Conservation (phyloP, 1,284 basidiomycete species). For the Ustilago shanxiensis region DNA sequence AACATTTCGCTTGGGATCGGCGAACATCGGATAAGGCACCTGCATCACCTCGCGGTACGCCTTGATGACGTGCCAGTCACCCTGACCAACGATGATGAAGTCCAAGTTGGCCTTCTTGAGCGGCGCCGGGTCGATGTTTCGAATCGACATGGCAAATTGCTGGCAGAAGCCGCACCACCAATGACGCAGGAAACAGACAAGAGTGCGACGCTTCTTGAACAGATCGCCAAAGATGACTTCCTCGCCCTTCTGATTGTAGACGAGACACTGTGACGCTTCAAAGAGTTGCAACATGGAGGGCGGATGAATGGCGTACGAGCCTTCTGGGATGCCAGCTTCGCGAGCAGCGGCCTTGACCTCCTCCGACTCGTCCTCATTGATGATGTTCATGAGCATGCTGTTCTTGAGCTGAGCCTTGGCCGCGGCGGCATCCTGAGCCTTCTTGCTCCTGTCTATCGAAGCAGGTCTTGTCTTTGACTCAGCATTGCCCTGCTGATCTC, state of each 20-base stretch:
- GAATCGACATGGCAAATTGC: slow-evolving; percentile 83
- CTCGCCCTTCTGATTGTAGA: slow-evolving; percentile 79
- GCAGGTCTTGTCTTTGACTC: slow-evolving; percentile 13
- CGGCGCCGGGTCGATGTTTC: slow-evolving; percentile 74
- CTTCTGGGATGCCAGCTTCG: slow-evolving; percentile 50
- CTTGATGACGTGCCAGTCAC: slow-evolving; percentile 79
- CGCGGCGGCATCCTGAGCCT: slow-evolving; percentile 11
- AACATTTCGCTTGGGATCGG: slow-evolving; percentile 80
- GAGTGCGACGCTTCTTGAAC: slow-evolving; percentile 77
- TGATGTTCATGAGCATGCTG: slow-evolving; percentile 23
- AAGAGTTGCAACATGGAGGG: slow-evolving; percentile 72
- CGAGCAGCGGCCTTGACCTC: slow-evolving; percentile 48
- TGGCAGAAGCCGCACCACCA: slow-evolving; percentile 80
- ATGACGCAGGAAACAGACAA: slow-evolving; percentile 75
- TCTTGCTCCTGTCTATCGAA: slow-evolving; percentile 40
- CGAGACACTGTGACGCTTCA: slow-evolving; percentile 76
- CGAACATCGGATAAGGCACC: slow-evolving; percentile 76
- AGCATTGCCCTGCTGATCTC: slow-evolving; percentile 10
- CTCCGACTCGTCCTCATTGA: slow-evolving; percentile 43
- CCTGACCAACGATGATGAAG: slow-evolving; percentile 83
- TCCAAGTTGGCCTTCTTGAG: slow-evolving; percentile 75
- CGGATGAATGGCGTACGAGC: slow-evolving; percentile 60
- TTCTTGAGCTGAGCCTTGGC: slow-evolving; percentile 20
- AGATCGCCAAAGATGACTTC: slow-evolving; percentile 80
- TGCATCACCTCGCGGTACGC: slow-evolving; percentile 77